These are phyloP conservation scores for Nemania sp. DNA, from an alignment of 2,329 filamentous ascomycete species.

Conservation along the genomic window DNA sequence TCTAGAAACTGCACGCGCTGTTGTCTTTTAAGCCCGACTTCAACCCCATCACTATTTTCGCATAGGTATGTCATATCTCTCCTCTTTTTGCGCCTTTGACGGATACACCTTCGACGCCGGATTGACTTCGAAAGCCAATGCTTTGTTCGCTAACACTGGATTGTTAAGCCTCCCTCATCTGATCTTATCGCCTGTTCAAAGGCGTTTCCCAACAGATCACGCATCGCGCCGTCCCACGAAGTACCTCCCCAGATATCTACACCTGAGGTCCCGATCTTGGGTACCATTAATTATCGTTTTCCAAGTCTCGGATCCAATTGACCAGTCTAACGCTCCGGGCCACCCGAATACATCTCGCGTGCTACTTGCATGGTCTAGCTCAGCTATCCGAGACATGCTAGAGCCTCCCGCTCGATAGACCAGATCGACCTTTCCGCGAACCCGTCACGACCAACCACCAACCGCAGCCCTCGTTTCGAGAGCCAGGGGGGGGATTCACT, in stretches of 20 bases:
- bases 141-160: slow-evolving; percentile 4
- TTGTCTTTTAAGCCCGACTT: background rate
- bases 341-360: background rate
- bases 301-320: background rate
- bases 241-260: too few relatives aligned
- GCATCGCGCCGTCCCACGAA: background rate
- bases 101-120: background rate
- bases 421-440: background rate
- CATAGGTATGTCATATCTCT: slow-evolving; percentile 7
- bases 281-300: background rate
- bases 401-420: slow-evolving; percentile 27
- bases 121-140: slow-evolving; percentile 1
- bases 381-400: slow-evolving; percentile 29
- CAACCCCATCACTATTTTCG: slow-evolving; percentile 6
- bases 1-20: background rate
- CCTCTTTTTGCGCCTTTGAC: background rate
- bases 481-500: background rate
- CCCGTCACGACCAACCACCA: background rate
- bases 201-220: background rate
- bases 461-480: background rate
- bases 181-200: background rate
- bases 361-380: background rate
- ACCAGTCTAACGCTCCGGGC: background rate
- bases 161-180: background rate
- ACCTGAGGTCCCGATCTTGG: background rate